Base-by-base conservation (phyloP, 371 early-diverging fungal species). In the Amoeboaphelidium protococcarum region DNA sequence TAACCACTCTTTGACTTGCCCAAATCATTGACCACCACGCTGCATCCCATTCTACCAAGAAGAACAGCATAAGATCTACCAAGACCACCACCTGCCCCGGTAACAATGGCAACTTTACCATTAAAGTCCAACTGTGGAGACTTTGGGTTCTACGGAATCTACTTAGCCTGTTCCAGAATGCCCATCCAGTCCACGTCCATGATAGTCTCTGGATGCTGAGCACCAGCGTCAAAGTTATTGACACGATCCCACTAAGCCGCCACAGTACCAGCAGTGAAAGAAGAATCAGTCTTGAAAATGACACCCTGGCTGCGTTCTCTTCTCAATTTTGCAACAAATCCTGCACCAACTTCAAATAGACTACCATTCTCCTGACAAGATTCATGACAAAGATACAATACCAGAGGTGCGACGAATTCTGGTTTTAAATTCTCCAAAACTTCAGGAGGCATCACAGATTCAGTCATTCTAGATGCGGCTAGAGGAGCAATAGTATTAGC, bases 331-430 rank as follows among this genome's bases (percentile, higher is more conserved):
- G 82, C 68, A 40, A 82, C 75, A 52, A 70, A 84, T n/a, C 96
- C 94, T 26, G 90, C 91, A 45, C 92, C 94, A 2, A 82, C 77
- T 72, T 91, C 90, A 52, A 78, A 94, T 55, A 89, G 52, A 23
- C 73, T 19, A 47, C 95, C 96, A 50, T 60, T 82, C 57, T 90
- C 89, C 54, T 64, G 63, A 40, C 76, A 74, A 19, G 68, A 61
- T 55, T 92, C 88, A 65, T 94, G 94, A 58, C 76, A 72, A 25
- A 96, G 73, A 59, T 73, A 88, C 31, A 74, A 83, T 37, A 94
- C 95, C 42, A 96, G 65, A n/a, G 95, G 95, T 1, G 46, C 55
- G 13, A 60, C 23, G 45, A 76, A 88, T 54, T 95, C 89, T 50
- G 96, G 96, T 66, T 89, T 92, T 41, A 96, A 71, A 22, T 79